Conservation (phyloP, 108 stramenopile genomes). For the Craspedostauros australis region DNA sequence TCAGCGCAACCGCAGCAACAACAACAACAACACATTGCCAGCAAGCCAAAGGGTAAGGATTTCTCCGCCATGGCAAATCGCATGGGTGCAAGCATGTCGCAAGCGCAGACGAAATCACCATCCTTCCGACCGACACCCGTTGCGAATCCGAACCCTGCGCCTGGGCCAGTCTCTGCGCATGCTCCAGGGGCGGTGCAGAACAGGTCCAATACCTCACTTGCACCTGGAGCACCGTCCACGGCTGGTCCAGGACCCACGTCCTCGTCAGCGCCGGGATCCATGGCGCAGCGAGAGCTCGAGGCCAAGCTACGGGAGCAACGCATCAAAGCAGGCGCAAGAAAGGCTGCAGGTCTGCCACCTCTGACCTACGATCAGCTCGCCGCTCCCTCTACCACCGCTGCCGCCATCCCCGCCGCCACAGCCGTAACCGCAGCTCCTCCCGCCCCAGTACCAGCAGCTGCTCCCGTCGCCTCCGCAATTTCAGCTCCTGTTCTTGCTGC, state of each 20-base stretch:
- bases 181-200: conserved; percentile 1
- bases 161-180: conserved; percentile 4
- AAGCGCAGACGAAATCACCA: too few species aligned
- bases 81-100: conserved; percentile 18
- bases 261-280: background rate
- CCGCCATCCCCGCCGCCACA: conserved; percentile 30
- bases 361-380: conserved; percentile 36
- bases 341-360: conserved; percentile 48
- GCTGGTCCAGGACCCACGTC: background rate
- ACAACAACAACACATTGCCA: background rate
- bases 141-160: conserved; percentile 1
- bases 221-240: conserved; percentile 5
- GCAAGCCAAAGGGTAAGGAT: conserved; percentile 78
- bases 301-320: conserved; percentile 19
- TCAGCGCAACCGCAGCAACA: conserved; percentile 8
- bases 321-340: conserved; percentile 44
- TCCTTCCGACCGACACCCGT: background rate
- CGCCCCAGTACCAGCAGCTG: conserved; percentile 4
- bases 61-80: conserved; percentile 59
- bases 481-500: too few species aligned
- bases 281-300: background rate
- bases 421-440: background rate
- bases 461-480: background rate
- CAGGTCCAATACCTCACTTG: background rate
- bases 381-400: conserved; percentile 25